Evolutionary conservation across 352 stramenopile genomes (phyloP).

Genomic region (Globisporangium recalcitrans): DNA sequence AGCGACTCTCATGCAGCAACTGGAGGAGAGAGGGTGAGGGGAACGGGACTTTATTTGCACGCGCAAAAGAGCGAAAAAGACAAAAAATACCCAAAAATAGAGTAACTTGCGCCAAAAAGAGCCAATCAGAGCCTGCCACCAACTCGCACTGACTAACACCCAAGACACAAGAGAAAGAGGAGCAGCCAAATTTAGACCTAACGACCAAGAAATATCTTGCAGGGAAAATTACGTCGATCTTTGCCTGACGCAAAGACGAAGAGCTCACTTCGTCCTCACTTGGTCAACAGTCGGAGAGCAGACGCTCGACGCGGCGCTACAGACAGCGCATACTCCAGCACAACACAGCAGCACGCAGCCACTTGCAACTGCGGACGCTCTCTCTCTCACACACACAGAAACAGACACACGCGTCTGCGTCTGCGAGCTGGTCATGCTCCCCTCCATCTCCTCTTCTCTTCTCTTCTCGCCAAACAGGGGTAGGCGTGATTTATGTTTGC

Average conservation of each 20-base stretch:
- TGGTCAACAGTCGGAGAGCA: background rate
- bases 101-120: constrained; percentile 12
- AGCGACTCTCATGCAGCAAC: constrained; percentile 10
- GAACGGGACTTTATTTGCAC: constrained; percentile 8
- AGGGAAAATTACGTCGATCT: background rate
- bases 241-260: background rate
- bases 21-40: background rate
- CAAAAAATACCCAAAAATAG: constrained; percentile 12
- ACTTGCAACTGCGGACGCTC: background rate
- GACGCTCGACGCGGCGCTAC: too few species aligned
- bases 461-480: background rate
- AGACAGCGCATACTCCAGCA: too few species aligned
- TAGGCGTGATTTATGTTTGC: background rate
- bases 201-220: background rate
- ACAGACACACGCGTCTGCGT: background rate
- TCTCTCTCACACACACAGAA: background rate
- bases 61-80: background rate
- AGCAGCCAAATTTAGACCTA: constrained; percentile 1
- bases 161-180: too few species aligned
- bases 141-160: constrained; percentile 19
- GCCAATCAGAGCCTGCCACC: constrained; percentile 48
- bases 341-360: background rate
- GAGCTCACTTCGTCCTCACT: too few species aligned
- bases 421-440: background rate
- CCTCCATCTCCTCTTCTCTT: background rate